Evolutionary conservation across 768 basidiomycete species (phyloP).

Genomic region (Podaxis mareebaensis): DNA sequence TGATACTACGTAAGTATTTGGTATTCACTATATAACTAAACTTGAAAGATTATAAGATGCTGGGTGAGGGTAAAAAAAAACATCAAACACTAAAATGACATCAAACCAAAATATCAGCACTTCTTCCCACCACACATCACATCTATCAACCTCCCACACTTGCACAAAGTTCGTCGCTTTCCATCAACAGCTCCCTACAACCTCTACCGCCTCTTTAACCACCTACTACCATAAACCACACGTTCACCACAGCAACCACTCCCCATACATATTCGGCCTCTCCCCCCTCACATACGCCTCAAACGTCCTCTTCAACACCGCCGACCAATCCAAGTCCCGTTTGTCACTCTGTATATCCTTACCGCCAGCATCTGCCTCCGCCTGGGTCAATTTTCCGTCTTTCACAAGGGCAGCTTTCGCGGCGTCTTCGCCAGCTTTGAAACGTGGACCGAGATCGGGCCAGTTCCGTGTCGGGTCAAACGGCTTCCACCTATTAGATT

Average conservation of each 20-base stretch:
- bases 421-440: constrained; percentile 70
- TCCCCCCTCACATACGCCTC: constrained; percentile 88
- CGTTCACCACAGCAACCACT: constrained; percentile 51
- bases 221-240: not conserved
- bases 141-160: not conserved
- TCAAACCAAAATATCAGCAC: not conserved
- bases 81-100: constrained; percentile 1
- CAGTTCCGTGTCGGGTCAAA: constrained; percentile 88
- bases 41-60: not conserved
- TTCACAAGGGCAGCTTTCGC: constrained; percentile 48
- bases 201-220: not conserved
- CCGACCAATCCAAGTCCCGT: constrained; percentile 81
- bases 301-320: constrained; percentile 92
- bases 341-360: constrained; percentile 46
- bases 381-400: constrained; percentile 26
- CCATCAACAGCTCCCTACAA: not conserved
- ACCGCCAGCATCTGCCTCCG: constrained; percentile 22
- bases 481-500: constrained; percentile 78
- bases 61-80: not conserved
- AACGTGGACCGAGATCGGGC: constrained; percentile 84
- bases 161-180: not conserved
- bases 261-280: constrained; percentile 91
- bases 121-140: not conserved
- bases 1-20: not conserved
- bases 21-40: constrained; percentile 1